Evolutionary conservation across 345 rosid species (phyloP).

Genomic region (Raphanus raphanistrum): DNA sequence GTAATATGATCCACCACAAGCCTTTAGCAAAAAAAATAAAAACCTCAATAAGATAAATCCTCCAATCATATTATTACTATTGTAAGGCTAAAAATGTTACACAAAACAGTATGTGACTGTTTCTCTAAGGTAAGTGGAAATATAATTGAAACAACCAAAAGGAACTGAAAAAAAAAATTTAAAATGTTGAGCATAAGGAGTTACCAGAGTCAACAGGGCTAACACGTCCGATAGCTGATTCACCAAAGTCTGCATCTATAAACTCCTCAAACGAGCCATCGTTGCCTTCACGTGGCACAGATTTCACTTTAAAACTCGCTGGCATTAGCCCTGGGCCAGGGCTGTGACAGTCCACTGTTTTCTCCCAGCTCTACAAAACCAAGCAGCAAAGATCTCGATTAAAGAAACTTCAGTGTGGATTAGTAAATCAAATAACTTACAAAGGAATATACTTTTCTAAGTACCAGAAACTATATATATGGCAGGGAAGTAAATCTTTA

Average conservation of each 20-base stretch:
- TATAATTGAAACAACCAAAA: neutral
- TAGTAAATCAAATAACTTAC: neutral
- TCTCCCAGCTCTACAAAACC: conserved; percentile 88
- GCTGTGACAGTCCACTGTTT: conserved; percentile 95
- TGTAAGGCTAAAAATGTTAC: neutral
- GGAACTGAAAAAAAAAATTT: neutral
- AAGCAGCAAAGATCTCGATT: conserved; percentile 18
- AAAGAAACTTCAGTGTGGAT: neutral
- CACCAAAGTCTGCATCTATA: conserved; percentile 95
- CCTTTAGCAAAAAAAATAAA: conserved; percentile 49
- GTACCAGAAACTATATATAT: neutral
- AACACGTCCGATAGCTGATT: conserved; percentile 95
- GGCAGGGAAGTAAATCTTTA: neutral
- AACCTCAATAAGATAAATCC: conserved; percentile 8
- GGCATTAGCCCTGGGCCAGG: conserved; percentile 99
- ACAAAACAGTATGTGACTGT: neutral
- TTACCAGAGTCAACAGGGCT: conserved; percentile 98
- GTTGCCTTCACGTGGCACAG: conserved; percentile 61
- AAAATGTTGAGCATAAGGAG: neutral
- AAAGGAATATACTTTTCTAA: neutral
- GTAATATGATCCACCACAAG: conserved; percentile 91
- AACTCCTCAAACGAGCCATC: conserved; percentile 71
- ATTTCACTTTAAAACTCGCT: conserved; percentile 88
- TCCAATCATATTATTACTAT: neutral
- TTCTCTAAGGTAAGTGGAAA: neutral